These are phyloP conservation scores for Ehretia macrophylla DNA, from an alignment of 257 asterid species.

Conservation along the genomic window DNA sequence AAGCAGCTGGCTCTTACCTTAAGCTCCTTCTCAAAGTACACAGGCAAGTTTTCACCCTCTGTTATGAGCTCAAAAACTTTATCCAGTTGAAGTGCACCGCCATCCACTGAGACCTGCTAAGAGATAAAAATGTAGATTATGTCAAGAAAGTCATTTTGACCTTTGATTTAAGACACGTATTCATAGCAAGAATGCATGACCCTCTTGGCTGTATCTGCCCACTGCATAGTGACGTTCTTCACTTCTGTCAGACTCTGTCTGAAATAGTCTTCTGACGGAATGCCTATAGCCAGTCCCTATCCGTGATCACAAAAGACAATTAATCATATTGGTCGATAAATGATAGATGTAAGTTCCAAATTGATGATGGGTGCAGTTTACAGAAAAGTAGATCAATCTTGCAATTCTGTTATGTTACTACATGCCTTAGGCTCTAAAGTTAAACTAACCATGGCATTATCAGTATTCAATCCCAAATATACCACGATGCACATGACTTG, in stretches of 20 bases:
- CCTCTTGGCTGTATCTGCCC: constrained; percentile 82
- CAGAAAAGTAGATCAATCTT: no score
- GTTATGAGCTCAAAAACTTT: constrained; percentile 67
- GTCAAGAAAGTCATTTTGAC: neutral
- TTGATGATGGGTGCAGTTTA: no score
- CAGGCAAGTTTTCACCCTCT: constrained; percentile 65
- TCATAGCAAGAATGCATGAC: constrained; percentile 22
- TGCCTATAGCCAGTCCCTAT: constrained; percentile 61
- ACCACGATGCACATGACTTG: no score
- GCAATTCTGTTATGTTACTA: no score
- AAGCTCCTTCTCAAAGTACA: constrained; percentile 61
- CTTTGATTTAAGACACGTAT: neutral
- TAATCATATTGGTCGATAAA: neutral
- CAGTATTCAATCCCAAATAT: no score
- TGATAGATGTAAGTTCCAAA: no score
- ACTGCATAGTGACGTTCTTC: constrained; percentile 51
- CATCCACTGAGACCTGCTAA: constrained; percentile 76
- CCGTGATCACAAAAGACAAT: constrained; percentile 9
- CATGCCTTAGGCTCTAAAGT: no score
- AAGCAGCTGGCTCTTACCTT: constrained; percentile 41
- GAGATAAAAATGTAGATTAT: constrained; percentile 7
- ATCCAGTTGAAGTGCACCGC: constrained; percentile 66
- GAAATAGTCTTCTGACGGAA: constrained; percentile 65
- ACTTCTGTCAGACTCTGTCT: constrained; percentile 40
- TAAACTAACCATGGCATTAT: no score